A percentile compares a stretch with the other conserved stretches of the same genome.
Conservation (phyloP, 768 basidiomycete species). For the Mycena rebaudengoi region DNA sequence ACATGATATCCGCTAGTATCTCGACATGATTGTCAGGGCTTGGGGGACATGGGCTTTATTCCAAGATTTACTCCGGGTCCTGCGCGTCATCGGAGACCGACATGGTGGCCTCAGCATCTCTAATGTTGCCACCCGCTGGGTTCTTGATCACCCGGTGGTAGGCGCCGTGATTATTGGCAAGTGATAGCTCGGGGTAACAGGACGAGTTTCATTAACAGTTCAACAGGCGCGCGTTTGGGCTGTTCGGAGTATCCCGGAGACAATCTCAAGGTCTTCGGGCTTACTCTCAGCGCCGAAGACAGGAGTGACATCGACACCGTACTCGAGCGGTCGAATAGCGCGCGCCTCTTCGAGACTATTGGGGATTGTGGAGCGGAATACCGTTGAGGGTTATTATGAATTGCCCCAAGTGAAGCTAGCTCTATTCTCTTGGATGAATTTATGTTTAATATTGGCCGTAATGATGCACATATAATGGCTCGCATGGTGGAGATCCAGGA, state of each 20-base stretch:
- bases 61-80: conserved; percentile 66
- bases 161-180: conserved; percentile 84
- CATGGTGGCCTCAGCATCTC: conserved; percentile 74
- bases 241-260: conserved; percentile 78
- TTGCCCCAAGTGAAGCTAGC: too few relatives aligned
- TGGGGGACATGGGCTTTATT: conserved; percentile 87
- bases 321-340: conserved; percentile 66
- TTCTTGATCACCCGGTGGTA: conserved; percentile 83
- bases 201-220: not conserved
- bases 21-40: conserved; percentile 80
- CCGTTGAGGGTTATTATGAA: too few relatives aligned
- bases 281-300: conserved; percentile 65
- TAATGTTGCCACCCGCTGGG: conserved; percentile 86
- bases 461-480: too few relatives aligned
- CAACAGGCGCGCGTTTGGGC: conserved; percentile 74
- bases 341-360: conserved; percentile 69
- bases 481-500: too few relatives aligned
- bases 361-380: conserved; percentile 91
- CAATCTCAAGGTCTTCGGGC: conserved; percentile 69
- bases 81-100: conserved; percentile 70
- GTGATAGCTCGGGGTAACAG: not conserved
- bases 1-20: conserved; percentile 62
- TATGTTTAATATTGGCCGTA: too few relatives aligned
- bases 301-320: conserved; percentile 69
- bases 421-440: too few relatives aligned